Evolutionary conservation across 371 early-diverging fungal species (phyloP).

Genomic region (Mucor irregularis): DNA sequence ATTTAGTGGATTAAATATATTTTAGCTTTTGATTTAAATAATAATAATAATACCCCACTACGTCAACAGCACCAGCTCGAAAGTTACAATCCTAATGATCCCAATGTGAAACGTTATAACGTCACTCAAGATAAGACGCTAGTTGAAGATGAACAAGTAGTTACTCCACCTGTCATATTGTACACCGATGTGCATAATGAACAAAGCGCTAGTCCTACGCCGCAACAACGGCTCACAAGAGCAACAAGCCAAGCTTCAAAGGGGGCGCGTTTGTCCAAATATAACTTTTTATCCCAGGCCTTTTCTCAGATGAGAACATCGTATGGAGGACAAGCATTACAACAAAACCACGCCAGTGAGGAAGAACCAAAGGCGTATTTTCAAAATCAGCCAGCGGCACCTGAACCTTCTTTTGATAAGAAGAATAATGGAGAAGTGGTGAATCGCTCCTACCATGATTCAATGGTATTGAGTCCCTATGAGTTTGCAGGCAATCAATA

Average conservation of each 20-base stretch:
- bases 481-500: too few species aligned
- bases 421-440: too few species aligned
- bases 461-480: neutral
- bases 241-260: neutral
- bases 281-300: slow-evolving; percentile 39
- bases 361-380: neutral
- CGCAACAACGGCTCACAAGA: neutral
- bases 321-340: neutral
- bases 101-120: neutral
- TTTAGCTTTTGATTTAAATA: too few species aligned
- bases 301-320: slow-evolving; percentile 34
- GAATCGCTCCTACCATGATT: neutral
- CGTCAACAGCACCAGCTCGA: too few species aligned
- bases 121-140: too few species aligned
- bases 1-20: too few species aligned
- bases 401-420: too few species aligned
- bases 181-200: neutral
- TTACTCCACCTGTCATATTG: slow-evolving; percentile 4
- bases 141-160: neutral
- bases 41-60: too few species aligned
- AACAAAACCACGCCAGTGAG: too few species aligned
- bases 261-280: slow-evolving; percentile 44
- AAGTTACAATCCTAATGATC: neutral
- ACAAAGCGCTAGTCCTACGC: too few species aligned
- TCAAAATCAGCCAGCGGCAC: neutral